Evolutionary conservation across 371 early-diverging fungal genomes (phyloP).

Genomic region (Saksenaea oblongispora): DNA sequence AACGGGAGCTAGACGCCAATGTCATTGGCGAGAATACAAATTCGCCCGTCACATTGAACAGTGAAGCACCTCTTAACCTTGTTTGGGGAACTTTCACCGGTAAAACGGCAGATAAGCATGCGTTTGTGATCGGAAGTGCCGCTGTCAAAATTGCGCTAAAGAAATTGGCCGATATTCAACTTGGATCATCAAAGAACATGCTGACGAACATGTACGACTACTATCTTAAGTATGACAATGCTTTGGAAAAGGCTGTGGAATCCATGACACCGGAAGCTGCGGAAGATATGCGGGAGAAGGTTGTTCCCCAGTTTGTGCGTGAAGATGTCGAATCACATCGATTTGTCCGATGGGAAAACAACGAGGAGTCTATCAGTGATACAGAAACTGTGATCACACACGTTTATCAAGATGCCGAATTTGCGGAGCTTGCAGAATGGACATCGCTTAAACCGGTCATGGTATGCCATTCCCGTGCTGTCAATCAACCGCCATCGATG

Average conservation of each 20-base stretch:
- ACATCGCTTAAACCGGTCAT: constrained; percentile 9
- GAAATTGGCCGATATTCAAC: constrained; percentile 18
- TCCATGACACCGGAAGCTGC: constrained; percentile 7
- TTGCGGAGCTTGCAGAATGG: constrained; percentile 20
- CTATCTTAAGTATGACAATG: constrained; percentile 12
- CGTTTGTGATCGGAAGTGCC: constrained; percentile 23
- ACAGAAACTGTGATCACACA: constrained; percentile 24
- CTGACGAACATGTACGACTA: constrained; percentile 34
- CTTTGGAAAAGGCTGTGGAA: background rate
- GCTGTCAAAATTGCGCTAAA: constrained; percentile 17
- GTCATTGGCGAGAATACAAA: constrained; percentile 18
- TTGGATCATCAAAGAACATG: constrained; percentile 23
- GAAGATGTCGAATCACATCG: constrained; percentile 17
- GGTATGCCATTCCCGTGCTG: constrained; percentile 4
- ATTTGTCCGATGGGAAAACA: constrained; percentile 31
- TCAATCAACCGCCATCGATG: constrained; percentile 1
- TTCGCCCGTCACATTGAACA: constrained; percentile 15
- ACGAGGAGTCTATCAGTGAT: constrained; percentile 27
- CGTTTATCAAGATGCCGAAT: constrained; percentile 37
- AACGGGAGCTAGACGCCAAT: constrained; percentile 19
- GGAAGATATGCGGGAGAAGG: constrained; percentile 11
- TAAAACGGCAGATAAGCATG: constrained; percentile 13
- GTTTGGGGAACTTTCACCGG: constrained; percentile 30
- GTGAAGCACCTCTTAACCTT: constrained; percentile 14
- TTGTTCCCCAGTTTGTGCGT: constrained; percentile 24